Conservation (phyloP, 257 asterid species). For the Vinca minor region DNA sequence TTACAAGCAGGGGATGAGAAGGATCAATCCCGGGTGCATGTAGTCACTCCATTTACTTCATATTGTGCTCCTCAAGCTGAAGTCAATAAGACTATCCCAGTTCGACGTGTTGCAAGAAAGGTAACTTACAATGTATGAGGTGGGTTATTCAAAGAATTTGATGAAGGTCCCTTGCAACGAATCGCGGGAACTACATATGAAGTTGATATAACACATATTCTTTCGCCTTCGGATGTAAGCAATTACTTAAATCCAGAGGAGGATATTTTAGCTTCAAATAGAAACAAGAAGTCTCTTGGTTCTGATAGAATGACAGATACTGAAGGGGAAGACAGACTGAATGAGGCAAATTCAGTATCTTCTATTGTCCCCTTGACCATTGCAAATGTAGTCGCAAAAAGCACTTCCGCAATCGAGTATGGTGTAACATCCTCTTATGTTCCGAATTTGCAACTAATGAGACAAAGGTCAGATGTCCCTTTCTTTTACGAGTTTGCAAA, state of each 20-base stretch:
- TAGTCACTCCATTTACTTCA: constrained; percentile 96
- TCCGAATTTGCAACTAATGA: constrained; percentile 38
- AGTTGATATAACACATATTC: constrained; percentile 51
- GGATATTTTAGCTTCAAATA: constrained; percentile 69
- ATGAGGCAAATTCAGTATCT: constrained; percentile 71
- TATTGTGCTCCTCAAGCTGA: constrained; percentile 97
- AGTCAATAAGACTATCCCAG: constrained; percentile 74
- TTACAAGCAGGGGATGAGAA: constrained; percentile 93
- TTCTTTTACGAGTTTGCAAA: too few relatives aligned
- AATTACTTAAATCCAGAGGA: constrained; percentile 80
- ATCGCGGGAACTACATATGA: constrained; percentile 72
- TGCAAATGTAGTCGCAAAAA: constrained; percentile 52
- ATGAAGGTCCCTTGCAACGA: constrained; percentile 68
- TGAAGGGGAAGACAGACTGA: constrained; percentile 86
- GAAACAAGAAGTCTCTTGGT: constrained; percentile 60
- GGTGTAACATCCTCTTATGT: constrained; percentile 45
- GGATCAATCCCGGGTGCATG: constrained; percentile 96
- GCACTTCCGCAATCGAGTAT: constrained; percentile 41
- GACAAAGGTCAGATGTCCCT: constrained; percentile 46
- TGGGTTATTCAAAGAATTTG: constrained; percentile 90
- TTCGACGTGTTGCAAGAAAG: constrained; percentile 91
- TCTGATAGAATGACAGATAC: constrained; percentile 82
- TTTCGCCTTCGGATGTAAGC: constrained; percentile 83
- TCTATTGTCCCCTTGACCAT: constrained; percentile 44
- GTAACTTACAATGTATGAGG: constrained; percentile 97